Conservation (phyloP, 2,329 filamentous ascomycete species). For the Claviceps sp. region DNA sequence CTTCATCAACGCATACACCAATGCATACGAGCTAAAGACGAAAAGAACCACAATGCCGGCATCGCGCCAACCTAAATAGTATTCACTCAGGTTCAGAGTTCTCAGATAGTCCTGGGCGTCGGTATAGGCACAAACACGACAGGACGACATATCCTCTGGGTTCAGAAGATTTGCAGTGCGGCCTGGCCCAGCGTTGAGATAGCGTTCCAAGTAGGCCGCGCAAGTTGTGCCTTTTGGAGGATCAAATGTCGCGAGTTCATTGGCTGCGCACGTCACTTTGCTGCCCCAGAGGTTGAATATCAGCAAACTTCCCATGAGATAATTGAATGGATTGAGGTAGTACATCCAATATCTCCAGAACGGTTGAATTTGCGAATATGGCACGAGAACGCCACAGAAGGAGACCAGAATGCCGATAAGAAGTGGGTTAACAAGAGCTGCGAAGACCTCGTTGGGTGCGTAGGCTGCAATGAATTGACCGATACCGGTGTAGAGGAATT, state of each 20-base stretch:
- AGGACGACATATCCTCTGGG: constrained; percentile 40
- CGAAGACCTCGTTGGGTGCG: constrained; percentile 46
- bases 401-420: constrained; percentile 45
- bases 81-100: constrained; percentile 44
- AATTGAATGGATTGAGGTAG: constrained; percentile 48
- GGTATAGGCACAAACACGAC: constrained; percentile 47
- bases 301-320: constrained; percentile 43
- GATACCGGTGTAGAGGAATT: constrained; percentile 46
- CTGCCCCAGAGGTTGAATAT: constrained; percentile 35
- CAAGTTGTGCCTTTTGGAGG: constrained; percentile 42
- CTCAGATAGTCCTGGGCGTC: constrained; percentile 45
- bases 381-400: constrained; percentile 66
- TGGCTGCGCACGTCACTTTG: constrained; percentile 30
- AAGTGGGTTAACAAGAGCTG: constrained; percentile 42
- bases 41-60: constrained; percentile 46
- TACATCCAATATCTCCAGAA: constrained; percentile 62
- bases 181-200: constrained; percentile 28
- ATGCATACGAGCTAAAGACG: constrained; percentile 36
- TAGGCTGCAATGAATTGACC: constrained; percentile 52
- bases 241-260: constrained; percentile 38
- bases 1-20: constrained; percentile 34
- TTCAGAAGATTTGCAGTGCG: constrained; percentile 40
- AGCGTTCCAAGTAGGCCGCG: constrained; percentile 40
- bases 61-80: constrained; percentile 55
- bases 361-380: constrained; percentile 43